These are phyloP conservation scores for Hypomyces rosellus DNA, from an alignment of 2,329 filamentous ascomycete species.

Conservation along the genomic window DNA sequence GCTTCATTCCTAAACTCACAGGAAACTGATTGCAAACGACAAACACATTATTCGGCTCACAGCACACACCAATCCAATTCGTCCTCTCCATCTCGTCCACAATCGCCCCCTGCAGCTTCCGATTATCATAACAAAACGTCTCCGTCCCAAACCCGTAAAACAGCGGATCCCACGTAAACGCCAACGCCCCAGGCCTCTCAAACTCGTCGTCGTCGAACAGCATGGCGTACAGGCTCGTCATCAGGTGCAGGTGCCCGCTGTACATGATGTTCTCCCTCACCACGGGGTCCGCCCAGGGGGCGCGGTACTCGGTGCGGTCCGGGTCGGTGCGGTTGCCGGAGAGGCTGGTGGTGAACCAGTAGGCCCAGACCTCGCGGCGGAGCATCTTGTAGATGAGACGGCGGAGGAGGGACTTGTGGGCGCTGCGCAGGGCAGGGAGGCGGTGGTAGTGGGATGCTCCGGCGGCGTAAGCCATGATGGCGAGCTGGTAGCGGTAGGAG, in stretches of 20 bases:
- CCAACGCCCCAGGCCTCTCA: slow-evolving; percentile 25
- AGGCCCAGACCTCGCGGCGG: slow-evolving; percentile 34
- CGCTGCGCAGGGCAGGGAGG: slow-evolving; percentile 26
- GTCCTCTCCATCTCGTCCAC: slow-evolving; percentile 33
- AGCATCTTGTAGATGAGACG: slow-evolving; percentile 36
- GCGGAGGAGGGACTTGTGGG: slow-evolving; percentile 29
- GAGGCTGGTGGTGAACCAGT: slow-evolving; percentile 35
- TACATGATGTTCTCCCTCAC: slow-evolving; percentile 38
- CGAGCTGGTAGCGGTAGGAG: slow-evolving; percentile 33
- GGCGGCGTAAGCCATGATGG: slow-evolving; percentile 33
- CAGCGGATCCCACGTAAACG: slow-evolving; percentile 33
- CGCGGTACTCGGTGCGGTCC: slow-evolving; percentile 30
- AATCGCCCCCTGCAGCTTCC: slow-evolving; percentile 26
- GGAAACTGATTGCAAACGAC: slow-evolving; percentile 39
- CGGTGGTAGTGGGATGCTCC: slow-evolving; percentile 33
- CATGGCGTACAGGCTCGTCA: slow-evolving; percentile 35
- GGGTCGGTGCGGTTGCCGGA: slow-evolving; percentile 29
- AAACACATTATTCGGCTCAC: slow-evolving; percentile 36
- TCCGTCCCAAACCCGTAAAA: slow-evolving; percentile 32
- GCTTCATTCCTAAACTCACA: slow-evolving; percentile 14
- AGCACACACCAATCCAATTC: slow-evolving; percentile 35
- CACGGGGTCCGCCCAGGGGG: slow-evolving; percentile 36
- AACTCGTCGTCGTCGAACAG: slow-evolving; percentile 35
- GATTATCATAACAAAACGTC: slow-evolving; percentile 26
- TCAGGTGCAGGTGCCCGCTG: slow-evolving; percentile 33